Evolutionary conservation across 805 yeast genomes (phyloP).

Genomic region (Yamadazyma ubonensis): DNA sequence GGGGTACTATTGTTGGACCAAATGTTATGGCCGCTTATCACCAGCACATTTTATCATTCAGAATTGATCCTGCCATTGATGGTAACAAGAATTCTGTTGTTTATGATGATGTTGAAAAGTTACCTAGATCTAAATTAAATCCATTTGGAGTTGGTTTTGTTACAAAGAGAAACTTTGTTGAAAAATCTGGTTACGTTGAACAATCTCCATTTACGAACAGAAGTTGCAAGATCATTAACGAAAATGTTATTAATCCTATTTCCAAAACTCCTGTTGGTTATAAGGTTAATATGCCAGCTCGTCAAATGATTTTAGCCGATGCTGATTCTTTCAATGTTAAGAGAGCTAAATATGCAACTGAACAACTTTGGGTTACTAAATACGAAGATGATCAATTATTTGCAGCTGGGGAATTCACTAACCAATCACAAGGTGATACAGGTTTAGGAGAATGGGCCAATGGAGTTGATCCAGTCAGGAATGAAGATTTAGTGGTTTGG

Average conservation of each 20-base stretch:
- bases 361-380: conserved; percentile 81
- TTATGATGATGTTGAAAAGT: conserved; percentile 64
- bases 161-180: conserved; percentile 61
- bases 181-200: conserved; percentile 68
- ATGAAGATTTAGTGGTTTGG: conserved; percentile 77
- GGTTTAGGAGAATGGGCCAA: conserved; percentile 74
- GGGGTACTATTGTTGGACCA: conserved; percentile 78
- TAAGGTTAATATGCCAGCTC: conserved; percentile 70
- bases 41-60: conserved; percentile 75
- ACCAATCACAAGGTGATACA: conserved; percentile 68
- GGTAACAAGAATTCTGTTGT: conserved; percentile 76
- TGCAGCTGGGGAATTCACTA: conserved; percentile 86
- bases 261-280: conserved; percentile 74
- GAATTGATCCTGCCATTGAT: conserved; percentile 80
- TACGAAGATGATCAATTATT: conserved; percentile 68
- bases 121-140: conserved; percentile 55
- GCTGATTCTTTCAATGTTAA: conserved; percentile 60
- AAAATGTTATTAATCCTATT: conserved; percentile 64
- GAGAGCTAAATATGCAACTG: conserved; percentile 74
- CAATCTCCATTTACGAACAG: conserved; percentile 76
- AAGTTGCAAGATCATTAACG: conserved; percentile 73
- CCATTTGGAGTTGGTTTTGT: conserved; percentile 71
- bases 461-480: conserved; percentile 65
- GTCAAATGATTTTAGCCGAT: conserved; percentile 71
- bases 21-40: conserved; percentile 82